Evolutionary conservation across 768 basidiomycete genomes (phyloP).

Genomic region (Boletus sp.): DNA sequence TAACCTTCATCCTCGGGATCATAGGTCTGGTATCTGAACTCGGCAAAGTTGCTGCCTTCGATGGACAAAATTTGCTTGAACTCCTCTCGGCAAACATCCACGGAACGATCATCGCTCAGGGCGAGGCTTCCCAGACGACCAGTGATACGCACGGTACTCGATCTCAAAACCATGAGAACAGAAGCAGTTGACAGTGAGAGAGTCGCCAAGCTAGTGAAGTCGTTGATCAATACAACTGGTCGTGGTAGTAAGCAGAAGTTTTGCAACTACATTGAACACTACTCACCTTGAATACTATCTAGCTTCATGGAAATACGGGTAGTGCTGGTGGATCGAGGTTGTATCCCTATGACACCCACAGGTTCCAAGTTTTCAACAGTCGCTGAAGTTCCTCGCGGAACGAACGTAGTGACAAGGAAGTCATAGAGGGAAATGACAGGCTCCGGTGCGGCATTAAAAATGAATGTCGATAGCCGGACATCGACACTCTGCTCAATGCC

Average conservation of each 20-base stretch:
- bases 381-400: conserved; percentile 38
- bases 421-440: conserved; percentile 90
- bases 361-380: conserved; percentile 11
- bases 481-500: conserved; percentile 87
- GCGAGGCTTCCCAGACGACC: conserved; percentile 83
- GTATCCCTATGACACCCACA: not conserved
- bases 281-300: conserved; percentile 75
- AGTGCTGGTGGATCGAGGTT: conserved; percentile 42
- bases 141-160: conserved; percentile 70
- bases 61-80: conserved; percentile 90
- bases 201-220: conserved; percentile 69
- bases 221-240: conserved; percentile 76
- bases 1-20: conserved; percentile 69
- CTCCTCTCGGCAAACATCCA: conserved; percentile 49
- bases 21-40: conserved; percentile 91
- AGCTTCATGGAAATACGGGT: conserved; percentile 81
- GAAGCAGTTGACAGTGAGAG: conserved; percentile 88
- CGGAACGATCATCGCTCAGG: conserved; percentile 67
- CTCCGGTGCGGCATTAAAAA: conserved; percentile 85
- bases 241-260: conserved; percentile 9
- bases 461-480: conserved; percentile 84
- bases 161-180: conserved; percentile 69
- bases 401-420: conserved; percentile 97
- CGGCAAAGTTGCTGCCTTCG: conserved; percentile 90
- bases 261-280: not conserved